Evolutionary conservation across 2,329 filamentous ascomycete genomes (phyloP), one percentile per base, ranked within the genome.

Genomic region (Calonectria montana): DNA sequence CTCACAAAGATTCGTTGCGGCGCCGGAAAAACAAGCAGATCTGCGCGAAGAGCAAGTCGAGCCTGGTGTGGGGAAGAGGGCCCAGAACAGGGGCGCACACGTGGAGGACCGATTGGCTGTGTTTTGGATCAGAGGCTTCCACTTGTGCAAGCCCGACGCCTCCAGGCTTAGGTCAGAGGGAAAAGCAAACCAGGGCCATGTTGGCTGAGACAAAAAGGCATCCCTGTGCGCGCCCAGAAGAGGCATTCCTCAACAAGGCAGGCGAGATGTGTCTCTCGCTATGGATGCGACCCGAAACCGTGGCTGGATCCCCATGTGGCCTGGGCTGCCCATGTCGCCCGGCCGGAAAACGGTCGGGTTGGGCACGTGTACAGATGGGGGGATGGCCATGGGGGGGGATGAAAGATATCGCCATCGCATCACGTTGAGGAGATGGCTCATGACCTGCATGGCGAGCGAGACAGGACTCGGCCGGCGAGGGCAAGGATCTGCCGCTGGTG

Each of bases 81-180:
- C 27, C 48, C 65, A 57, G 25, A 16, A 53, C 64, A 66, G 65
- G 61, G 50, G 50, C 62, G 61, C 13, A 71, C 69, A 71, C 69
- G 69, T 71, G 69, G 69, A 71, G 13, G 57, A n/a, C 69, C 65
- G 47, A 71, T 71, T 71, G 69, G 69, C 47, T 71, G 65, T 68
- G 69, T 71, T 47, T 63, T 41, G 59, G 55, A 67, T 70, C 37
- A 16, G 25, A 31, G 64, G 21, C 59, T 41, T 43, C 47, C 65
- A 45, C 69, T 41, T 63, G 63, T 70, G 62, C 12, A 70, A 65
- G 45, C 31, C 31, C 63, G 68, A 39, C 53, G 50, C 21, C 47
- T 15, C 37, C 43, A 25, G 29, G 31, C 8, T 35, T 7, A 35
- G 3, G 63, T 31, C 43, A 66, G 50, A 29, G 16, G 23, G 31